Evolutionary conservation across 306 rosid genomes (phyloP).

Genomic region (Citrullus amarus): DNA sequence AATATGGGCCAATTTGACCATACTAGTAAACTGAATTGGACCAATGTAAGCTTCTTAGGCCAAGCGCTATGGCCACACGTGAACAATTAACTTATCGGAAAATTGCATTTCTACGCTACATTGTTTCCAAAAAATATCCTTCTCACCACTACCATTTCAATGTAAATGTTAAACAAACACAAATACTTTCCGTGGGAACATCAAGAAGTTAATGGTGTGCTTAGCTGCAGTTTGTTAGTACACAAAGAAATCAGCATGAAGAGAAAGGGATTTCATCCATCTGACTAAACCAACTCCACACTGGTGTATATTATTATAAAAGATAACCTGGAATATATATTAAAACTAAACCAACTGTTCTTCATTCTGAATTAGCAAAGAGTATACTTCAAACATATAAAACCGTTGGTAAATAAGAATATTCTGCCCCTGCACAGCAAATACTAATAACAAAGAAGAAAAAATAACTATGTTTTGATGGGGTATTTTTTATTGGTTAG

Average conservation of each 20-base stretch:
- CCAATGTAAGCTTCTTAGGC: not conserved
- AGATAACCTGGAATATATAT: not conserved
- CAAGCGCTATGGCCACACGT: not conserved
- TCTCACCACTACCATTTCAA: not conserved
- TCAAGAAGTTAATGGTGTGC: not conserved
- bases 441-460: not conserved
- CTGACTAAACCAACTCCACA: not conserved
- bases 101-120: not conserved
- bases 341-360: not conserved
- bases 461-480: not conserved
- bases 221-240: not conserved
- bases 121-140: not conserved
- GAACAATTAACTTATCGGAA: not conserved
- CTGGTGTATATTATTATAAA: not conserved
- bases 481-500: not conserved
- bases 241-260: not conserved
- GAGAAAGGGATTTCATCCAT: not conserved
- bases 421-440: not conserved
- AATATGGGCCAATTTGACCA: not conserved
- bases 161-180: not conserved
- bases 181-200: not conserved
- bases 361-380: not conserved
- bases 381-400: not conserved
- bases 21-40: not conserved
- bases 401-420: not conserved